Conservation (phyloP, 2,329 filamentous ascomycete genomes). For the Fusarium mundagurra region DNA sequence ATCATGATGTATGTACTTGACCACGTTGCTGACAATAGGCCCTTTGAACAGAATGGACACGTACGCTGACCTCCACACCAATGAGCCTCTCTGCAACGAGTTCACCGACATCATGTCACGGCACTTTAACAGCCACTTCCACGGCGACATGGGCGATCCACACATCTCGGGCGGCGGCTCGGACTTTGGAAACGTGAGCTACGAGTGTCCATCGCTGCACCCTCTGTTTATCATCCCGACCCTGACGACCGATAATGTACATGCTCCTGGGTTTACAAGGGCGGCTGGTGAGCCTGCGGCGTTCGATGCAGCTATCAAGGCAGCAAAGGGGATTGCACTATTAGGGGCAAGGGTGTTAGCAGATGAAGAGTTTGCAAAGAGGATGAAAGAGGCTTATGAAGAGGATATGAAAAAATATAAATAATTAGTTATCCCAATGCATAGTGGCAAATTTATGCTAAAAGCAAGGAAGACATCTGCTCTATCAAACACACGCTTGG, state of each 20-base stretch:
- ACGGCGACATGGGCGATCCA: neutral
- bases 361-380: neutral
- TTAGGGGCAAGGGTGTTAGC: neutral
- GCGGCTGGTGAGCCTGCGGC: neutral
- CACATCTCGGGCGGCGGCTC: neutral
- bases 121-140: neutral
- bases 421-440: rapidly evolving
- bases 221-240: neutral
- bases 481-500: no score
- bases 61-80: neutral
- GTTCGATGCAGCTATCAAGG: neutral
- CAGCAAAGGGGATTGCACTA: neutral
- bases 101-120: neutral
- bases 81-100: neutral
- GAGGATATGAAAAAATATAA: rapidly evolving
- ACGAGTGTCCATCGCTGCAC: neutral
- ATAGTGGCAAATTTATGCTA: rapidly evolving
- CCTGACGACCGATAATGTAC: neutral
- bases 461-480: neutral
- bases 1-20: rapidly evolving
- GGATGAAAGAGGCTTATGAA: neutral
- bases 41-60: neutral
- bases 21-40: rapidly evolving
- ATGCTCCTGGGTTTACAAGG: neutral
- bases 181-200: neutral